phyloP scores from a whole-genome alignment of 306 rosid genomes.

The Delonix regia region DNA sequence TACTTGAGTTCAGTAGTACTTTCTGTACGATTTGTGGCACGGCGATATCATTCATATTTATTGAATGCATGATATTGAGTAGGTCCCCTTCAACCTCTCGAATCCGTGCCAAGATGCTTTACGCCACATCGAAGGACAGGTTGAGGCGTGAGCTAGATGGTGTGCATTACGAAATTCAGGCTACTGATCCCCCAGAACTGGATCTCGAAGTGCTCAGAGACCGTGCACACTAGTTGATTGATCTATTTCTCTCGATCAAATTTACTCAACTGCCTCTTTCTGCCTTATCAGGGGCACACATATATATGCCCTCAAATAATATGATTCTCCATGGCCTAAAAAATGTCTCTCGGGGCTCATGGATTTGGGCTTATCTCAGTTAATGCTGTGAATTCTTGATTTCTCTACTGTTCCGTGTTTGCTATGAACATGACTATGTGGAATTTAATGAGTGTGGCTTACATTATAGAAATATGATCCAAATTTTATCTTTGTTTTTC shows the following conservation, averaged over 20 bases:
- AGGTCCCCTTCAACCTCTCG: constrained; percentile 90
- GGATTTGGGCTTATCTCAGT: constrained; percentile 37
- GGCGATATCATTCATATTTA: too few relatives aligned
- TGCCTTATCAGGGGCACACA: constrained; percentile 8
- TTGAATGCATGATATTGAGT: constrained; percentile 6
- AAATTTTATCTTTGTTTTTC: too few relatives aligned
- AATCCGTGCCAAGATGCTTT: constrained; percentile 94
- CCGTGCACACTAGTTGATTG: constrained; percentile 67
- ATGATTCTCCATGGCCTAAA: neutral
- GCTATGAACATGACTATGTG: too few relatives aligned
- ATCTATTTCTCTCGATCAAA: constrained; percentile 30
- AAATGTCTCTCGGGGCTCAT: constrained; percentile 38
- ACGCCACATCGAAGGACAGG: constrained; percentile 86
- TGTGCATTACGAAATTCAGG: constrained; percentile 95
- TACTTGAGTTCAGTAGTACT: too few relatives aligned
- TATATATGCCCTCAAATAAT: too few relatives aligned
- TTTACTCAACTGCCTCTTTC: constrained; percentile 36
- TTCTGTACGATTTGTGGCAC: too few relatives aligned
- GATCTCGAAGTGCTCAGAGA: constrained; percentile 89
- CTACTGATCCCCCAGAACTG: constrained; percentile 97
- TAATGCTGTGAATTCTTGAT: constrained; percentile 29
- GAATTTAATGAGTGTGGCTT: too few relatives aligned
- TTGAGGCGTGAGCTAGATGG: constrained; percentile 88
- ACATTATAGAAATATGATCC: too few relatives aligned
- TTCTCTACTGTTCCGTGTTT: constrained; percentile 15